Conservation (phyloP, 2,329 filamentous ascomycete genomes). For the Ramularia endophylla region DNA sequence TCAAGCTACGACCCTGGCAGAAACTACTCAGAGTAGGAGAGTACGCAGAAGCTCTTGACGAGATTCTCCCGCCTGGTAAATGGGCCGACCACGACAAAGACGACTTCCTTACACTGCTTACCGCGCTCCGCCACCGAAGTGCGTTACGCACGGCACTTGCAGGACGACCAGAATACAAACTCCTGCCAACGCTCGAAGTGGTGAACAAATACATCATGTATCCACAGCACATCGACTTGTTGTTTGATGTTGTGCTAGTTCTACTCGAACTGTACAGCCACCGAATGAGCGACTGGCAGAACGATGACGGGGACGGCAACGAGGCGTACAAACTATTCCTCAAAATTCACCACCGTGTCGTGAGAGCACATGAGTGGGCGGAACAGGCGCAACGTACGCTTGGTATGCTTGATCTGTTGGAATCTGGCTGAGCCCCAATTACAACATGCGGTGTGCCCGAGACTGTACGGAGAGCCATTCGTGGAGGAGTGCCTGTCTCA, state of each 20-base stretch:
- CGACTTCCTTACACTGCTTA: conserved; percentile 66
- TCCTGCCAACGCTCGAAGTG: conserved; percentile 82
- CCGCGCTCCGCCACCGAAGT: conserved; percentile 79
- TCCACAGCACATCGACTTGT: conserved; percentile 72
- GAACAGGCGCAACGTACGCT: conserved; percentile 74
- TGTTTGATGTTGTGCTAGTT: conserved; percentile 75
- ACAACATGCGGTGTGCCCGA: neutral
- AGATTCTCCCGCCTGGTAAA: conserved; percentile 51
- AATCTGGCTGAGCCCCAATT: conserved; percentile 40
- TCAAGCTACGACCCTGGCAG: conserved; percentile 72
- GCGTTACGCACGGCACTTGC: conserved; percentile 75
- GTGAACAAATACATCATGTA: conserved; percentile 73
- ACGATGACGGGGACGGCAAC: conserved; percentile 24
- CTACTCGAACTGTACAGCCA: conserved; percentile 84
- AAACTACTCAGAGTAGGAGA: conserved; percentile 69
- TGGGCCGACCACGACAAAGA: conserved; percentile 23
- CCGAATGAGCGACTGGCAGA: conserved; percentile 53
- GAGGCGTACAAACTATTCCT: conserved; percentile 54
- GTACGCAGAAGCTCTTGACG: conserved; percentile 73
- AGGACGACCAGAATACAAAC: conserved; percentile 70
- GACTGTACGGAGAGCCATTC: no score
- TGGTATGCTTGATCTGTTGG: conserved; percentile 81
- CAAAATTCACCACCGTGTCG: conserved; percentile 64
- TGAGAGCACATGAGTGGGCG: conserved; percentile 71
- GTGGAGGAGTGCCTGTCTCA: neutral